These are phyloP conservation scores for Casuarina cunninghamiana DNA, from an alignment of 306 rosid genomes.

Conservation along the genomic window DNA sequence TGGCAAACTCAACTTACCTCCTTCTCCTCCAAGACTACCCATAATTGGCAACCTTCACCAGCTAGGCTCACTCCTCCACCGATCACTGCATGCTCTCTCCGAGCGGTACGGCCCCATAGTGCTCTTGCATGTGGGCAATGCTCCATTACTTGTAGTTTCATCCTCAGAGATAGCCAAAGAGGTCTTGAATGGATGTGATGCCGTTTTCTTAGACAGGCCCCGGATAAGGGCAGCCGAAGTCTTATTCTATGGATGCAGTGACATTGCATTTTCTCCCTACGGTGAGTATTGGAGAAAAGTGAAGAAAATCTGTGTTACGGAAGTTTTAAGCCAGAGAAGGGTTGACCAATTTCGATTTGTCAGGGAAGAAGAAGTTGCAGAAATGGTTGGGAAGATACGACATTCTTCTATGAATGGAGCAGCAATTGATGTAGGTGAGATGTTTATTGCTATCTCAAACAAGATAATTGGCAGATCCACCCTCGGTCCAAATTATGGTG, in stretches of 20 bases:
- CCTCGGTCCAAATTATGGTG: conserved; percentile 25
- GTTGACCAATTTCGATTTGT: conserved; percentile 8
- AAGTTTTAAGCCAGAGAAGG: conserved; percentile 36
- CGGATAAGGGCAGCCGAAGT: conserved; percentile 23
- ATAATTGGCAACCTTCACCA: conserved; percentile 43
- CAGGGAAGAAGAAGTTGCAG: conserved; percentile 34
- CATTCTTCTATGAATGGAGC: conserved; percentile 1
- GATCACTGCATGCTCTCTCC: conserved; percentile 23
- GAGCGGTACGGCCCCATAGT: conserved; percentile 28
- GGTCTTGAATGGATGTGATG: conserved; percentile 25
- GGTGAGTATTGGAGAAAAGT: conserved; percentile 38
- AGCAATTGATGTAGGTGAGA: conserved; percentile 28
- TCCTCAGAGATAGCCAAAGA: conserved; percentile 21
- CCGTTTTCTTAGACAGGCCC: conserved; percentile 26
- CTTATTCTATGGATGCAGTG: conserved; percentile 26
- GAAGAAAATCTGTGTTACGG: conserved; percentile 29
- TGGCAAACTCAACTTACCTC: conserved; percentile 2
- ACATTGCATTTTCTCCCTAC: conserved; percentile 24
- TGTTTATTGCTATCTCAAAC: conserved; percentile 18
- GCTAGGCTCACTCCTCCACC: conserved; percentile 37
- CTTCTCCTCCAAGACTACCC: conserved; percentile 31
- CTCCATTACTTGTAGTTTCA: conserved; percentile 35
- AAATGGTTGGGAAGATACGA: conserved; percentile 28
- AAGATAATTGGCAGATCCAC: conserved; percentile 26
- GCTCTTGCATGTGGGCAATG: conserved; percentile 33